Evolutionary conservation across 495 filamentous ascomycete genomes (phyloP).

Genomic region (Hypomontagnella monticulosa): DNA sequence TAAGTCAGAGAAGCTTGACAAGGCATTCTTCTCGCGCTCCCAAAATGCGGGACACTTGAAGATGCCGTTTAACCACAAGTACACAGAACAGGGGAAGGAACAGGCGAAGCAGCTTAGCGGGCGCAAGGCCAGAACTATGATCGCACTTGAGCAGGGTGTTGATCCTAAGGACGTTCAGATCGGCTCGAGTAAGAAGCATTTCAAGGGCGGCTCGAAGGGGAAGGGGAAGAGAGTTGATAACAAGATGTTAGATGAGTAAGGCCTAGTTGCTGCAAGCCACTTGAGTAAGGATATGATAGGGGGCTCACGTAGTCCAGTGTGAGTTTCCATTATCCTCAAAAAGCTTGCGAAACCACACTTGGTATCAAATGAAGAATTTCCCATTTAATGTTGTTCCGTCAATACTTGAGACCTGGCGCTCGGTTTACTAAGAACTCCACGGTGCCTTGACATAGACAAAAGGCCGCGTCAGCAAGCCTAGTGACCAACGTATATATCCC

Average conservation of each 20-base stretch:
- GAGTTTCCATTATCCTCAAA: conserved; percentile 42
- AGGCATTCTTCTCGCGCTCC: conserved; percentile 80
- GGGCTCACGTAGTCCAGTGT: conserved; percentile 46
- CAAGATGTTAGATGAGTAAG: conserved; percentile 39
- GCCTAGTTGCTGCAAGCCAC: background rate
- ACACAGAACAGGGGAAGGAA: conserved; percentile 78
- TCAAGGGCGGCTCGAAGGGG: conserved; percentile 76
- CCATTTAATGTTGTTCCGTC: conserved; percentile 43
- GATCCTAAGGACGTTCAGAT: conserved; percentile 82
- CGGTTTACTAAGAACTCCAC: too few relatives aligned
- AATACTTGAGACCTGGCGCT: conserved; percentile 32
- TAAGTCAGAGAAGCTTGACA: conserved; percentile 82
- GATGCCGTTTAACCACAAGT: conserved; percentile 86
- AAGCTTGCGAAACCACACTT: conserved; percentile 48
- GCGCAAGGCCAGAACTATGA: conserved; percentile 83
- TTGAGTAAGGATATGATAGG: background rate
- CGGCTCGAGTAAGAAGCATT: conserved; percentile 89
- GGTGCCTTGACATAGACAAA: too few relatives aligned
- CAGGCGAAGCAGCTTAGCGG: conserved; percentile 77
- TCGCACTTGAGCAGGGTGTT: conserved; percentile 84
- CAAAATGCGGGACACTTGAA: conserved; percentile 71
- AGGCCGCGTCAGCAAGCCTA: too few relatives aligned
- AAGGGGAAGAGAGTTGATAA: conserved; percentile 61
- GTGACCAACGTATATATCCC: background rate
- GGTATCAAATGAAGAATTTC: conserved; percentile 46